A percentile compares a stretch with the other conserved stretches of the same genome.
Conservation (phyloP, 768 basidiomycete genomes). For the Chlorophyllum brunneum region DNA sequence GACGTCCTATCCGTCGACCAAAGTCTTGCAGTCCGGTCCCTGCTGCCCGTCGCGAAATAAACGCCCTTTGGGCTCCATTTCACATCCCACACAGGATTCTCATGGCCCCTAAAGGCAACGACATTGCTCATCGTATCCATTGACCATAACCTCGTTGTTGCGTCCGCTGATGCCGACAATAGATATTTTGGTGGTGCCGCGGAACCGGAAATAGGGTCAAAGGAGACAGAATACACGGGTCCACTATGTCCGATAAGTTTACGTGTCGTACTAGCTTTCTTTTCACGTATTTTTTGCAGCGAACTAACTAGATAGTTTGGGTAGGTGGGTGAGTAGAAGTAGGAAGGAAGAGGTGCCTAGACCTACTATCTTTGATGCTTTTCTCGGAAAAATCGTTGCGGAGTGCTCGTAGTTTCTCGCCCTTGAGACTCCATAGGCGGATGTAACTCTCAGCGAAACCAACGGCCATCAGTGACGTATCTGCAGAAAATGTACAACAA, state of each 20-base stretch:
- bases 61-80: constrained; percentile 98
- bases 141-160: constrained; percentile 90
- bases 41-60: constrained; percentile 95
- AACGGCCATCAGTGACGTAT: constrained; percentile 88
- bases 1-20: constrained; percentile 94
- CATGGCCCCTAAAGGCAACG: constrained; percentile 92
- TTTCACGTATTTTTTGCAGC: constrained; percentile 67
- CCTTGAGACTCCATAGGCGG: constrained; percentile 91
- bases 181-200: constrained; percentile 82
- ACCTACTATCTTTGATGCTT: constrained; percentile 68
- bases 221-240: constrained; percentile 91
- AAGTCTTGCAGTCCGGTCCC: constrained; percentile 90
- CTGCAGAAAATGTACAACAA: constrained; percentile 84
- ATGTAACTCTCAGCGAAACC: constrained; percentile 97
- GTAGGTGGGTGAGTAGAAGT: neutral
- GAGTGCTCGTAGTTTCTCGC: constrained; percentile 77
- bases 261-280: constrained; percentile 80
- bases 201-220: constrained; percentile 89
- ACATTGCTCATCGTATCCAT: constrained; percentile 92
- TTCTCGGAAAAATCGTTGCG: constrained; percentile 71
- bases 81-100: constrained; percentile 98
- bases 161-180: constrained; percentile 89
- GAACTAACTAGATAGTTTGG: constrained; percentile 43
- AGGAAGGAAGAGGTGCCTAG: neutral
- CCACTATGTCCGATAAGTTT: constrained; percentile 97